Conservation (phyloP, 2,329 filamentous ascomycete species). For the Sphaceloma murrayae region DNA sequence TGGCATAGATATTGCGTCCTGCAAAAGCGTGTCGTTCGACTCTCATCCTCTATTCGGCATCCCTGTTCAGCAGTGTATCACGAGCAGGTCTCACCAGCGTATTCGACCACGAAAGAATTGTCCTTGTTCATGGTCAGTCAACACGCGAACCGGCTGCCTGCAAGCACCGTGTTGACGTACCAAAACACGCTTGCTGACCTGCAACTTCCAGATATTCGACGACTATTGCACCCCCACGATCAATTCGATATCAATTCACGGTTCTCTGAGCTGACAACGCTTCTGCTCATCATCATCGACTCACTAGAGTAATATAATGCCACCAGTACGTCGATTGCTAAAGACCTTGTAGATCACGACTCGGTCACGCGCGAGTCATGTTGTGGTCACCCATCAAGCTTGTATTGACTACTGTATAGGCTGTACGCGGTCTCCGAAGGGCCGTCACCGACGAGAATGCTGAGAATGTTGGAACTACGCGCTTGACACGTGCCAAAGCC, state of each 20-base stretch:
- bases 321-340: constrained; percentile 27
- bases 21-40: constrained; percentile 9
- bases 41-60: constrained; percentile 5
- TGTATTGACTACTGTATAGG: not conserved
- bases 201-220: constrained; percentile 7
- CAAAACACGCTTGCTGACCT: constrained; percentile 4
- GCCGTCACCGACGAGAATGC: constrained; percentile 86
- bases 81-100: constrained; percentile 15
- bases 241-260: constrained; percentile 8
- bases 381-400: constrained; percentile 21
- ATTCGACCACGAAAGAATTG: constrained; percentile 13
- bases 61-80: constrained; percentile 10
- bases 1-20: constrained; percentile 15
- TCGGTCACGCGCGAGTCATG: constrained; percentile 18
- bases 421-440: constrained; percentile 61
- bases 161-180: constrained; percentile 16
- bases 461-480: constrained; percentile 68
- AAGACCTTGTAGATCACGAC: constrained; percentile 10
- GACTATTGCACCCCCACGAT: not conserved
- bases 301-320: constrained; percentile 25
- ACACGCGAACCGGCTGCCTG: constrained; percentile 9
- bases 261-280: constrained; percentile 8
- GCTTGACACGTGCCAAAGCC: constrained; percentile 86
- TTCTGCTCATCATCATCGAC: constrained; percentile 5
- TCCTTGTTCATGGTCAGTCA: constrained; percentile 17